These are phyloP conservation scores for Kuraishia molischiana DNA, from an alignment of 805 yeast genomes.

Conservation along the genomic window DNA sequence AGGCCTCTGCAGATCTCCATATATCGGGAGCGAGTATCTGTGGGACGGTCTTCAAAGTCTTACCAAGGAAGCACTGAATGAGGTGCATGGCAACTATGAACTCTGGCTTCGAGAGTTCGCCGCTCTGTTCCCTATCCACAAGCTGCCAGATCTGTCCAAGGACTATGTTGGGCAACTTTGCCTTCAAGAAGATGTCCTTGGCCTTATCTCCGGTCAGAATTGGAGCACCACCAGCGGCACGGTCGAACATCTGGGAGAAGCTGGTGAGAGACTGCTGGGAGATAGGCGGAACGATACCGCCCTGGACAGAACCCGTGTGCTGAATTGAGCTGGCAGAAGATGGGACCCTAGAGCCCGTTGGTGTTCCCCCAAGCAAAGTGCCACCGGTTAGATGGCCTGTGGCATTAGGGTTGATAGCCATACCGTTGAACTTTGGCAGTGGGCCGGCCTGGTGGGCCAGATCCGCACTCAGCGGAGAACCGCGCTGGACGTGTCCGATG, in stretches of 20 bases:
- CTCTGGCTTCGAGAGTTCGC: conserved; percentile 62
- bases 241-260: conserved; percentile 65
- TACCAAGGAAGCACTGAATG: conserved; percentile 69
- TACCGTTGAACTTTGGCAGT: conserved; percentile 44
- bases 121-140: conserved; percentile 69
- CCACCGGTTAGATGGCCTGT: background rate
- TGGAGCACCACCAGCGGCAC: conserved; percentile 37
- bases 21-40: conserved; percentile 20
- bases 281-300: conserved; percentile 35
- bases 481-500: conserved; percentile 84
- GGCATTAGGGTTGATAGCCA: conserved; percentile 24
- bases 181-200: conserved; percentile 78
- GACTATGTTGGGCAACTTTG: conserved; percentile 67
- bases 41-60: conserved; percentile 39
- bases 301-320: conserved; percentile 8
- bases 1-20: conserved; percentile 19
- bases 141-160: conserved; percentile 86
- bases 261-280: conserved; percentile 48
- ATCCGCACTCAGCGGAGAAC: conserved; percentile 38
- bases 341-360: conserved; percentile 22
- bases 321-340: conserved; percentile 24
- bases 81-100: conserved; percentile 93
- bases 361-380: background rate
- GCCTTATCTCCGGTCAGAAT: conserved; percentile 69
- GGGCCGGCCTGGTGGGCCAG: conserved; percentile 54